Base-by-base conservation (phyloP, 2,329 filamentous ascomycete species). In the Cladosporium sp. region DNA sequence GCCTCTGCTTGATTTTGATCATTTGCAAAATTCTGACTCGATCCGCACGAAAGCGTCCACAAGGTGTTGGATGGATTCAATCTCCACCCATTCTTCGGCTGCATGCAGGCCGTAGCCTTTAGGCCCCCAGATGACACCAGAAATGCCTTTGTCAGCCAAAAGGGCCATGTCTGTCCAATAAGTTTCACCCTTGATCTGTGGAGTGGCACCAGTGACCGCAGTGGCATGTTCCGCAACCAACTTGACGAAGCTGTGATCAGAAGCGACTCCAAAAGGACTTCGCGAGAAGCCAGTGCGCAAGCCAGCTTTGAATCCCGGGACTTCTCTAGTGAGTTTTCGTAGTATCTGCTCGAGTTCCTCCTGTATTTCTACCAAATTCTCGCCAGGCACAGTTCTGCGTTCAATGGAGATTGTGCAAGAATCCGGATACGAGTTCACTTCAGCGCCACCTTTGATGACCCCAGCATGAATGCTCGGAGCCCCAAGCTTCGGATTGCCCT, bases 281-380 rank as follows among this genome's bases (percentile, higher is more conserved):
- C 38, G 38, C 16, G 38, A 41, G 14, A 41, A 41, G 14, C 38
- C 19, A 16, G 14, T 41, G 14, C 38, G 38, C 14, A 41, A 19
- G 7, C 19, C 38, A 9, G 38, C 38, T 22, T 19, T 19, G 38
- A 41, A 41, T n/a, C 18, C 38, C 19, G 38, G n/a, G 10, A 41
- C 38, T 18, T 41, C 38, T 9, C 14, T 9, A 6, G 10, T 18
- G 18, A 41, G n/a, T 11, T 41, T 41, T 9, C 19, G 38, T 9
- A 41, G n/a, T 8, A 41, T 41, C 11, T 19, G 14, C 11, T 41
- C 38, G 8, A 41, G 38, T 7, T 66, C 61, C 31, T 68, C 63
- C 48, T 66, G 67, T 46, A 68, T 65, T 22, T 59, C 60, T 5
- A 56, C 57, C 13, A 68, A 50, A 32, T 63, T 49, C 33, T 63